Evolutionary conservation across 257 asterid species (phyloP), one percentile per base, ranked within the genome.

Genomic region (Solanum ahanhuiri): DNA sequence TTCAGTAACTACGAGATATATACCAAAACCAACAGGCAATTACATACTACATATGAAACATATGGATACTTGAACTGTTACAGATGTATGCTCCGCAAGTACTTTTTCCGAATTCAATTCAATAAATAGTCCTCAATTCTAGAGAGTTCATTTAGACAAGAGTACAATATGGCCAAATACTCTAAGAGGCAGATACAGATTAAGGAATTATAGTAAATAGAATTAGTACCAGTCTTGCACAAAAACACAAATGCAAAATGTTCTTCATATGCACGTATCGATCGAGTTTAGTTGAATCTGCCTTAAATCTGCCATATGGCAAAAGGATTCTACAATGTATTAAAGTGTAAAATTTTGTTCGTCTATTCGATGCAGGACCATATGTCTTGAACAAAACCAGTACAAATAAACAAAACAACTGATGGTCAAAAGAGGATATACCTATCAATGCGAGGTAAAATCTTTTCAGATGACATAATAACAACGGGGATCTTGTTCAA

Each of bases 381-480:
- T 18, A 18, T 57, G 4, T 57, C 0, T 17, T 54, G 6, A 2
- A 54, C n/a, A 17, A 51, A 54, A 17, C 63, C n/a, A 54, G 20
- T 5, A 17, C 2, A 30, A 25, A 67, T 28, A 1, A 28, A 71
- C 1, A 22, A 37, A 73, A 41, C 3, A 2, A 23, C 0, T 12
- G 83, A 77, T 43, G 23, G 14, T 41, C 31, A 41, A 41, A 76
- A 77, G 45, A 86, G 41, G 81, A 33, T 25, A 70, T 92, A 96
- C 99, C 99, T 94, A 91, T 94, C 95, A 8, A 96, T 91, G 5
- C 98, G 95, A 87, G 97, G 73, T 81, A 94, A 45, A 11, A 96
- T 66, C 85, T 96, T 95, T 87, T 96, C 99, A 0, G 99, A 96
- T 12, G 99, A 96, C 99, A 96, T 95, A 5, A 96, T 88, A 89